Evolutionary conservation across 345 rosid genomes (phyloP).

Genomic region (Geranium rotundifolium): DNA sequence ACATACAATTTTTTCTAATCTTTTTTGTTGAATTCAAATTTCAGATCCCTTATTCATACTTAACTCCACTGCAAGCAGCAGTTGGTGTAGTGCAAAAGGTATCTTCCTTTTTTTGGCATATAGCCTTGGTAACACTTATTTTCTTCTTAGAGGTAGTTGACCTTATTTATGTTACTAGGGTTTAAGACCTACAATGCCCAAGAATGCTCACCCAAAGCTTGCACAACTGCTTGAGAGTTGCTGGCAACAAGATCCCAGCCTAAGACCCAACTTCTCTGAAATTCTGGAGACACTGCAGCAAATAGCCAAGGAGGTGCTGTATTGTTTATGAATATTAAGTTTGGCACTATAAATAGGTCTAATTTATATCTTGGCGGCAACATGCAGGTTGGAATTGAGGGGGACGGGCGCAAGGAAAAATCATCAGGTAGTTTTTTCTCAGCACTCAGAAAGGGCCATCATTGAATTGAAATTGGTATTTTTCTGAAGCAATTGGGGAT

Average conservation of each 20-base stretch:
- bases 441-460: conserved; percentile 38
- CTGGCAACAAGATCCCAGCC: conserved; percentile 78
- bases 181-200: conserved; percentile 73
- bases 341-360: not conserved
- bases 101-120: conserved; percentile 1
- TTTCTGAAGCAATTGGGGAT: no score
- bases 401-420: conserved; percentile 33
- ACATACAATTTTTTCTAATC: not conserved
- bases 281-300: conserved; percentile 53
- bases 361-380: conserved; percentile 7
- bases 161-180: conserved; percentile 25
- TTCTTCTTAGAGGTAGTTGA: not conserved
- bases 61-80: conserved; percentile 89
- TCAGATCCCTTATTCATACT: conserved; percentile 67
- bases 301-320: conserved; percentile 53
- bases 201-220: conserved; percentile 58
- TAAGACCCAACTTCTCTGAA: conserved; percentile 73
- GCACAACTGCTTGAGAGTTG: conserved; percentile 73
- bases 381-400: conserved; percentile 42
- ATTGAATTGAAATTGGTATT: conserved; percentile 17
- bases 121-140: not conserved
- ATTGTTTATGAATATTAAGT: not conserved
- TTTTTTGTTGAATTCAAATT: conserved; percentile 5
- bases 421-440: conserved; percentile 35
- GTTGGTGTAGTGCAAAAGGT: conserved; percentile 94